These are phyloP conservation scores for Citrus maxima DNA, from an alignment of 345 rosid genomes.

Conservation along the genomic window DNA sequence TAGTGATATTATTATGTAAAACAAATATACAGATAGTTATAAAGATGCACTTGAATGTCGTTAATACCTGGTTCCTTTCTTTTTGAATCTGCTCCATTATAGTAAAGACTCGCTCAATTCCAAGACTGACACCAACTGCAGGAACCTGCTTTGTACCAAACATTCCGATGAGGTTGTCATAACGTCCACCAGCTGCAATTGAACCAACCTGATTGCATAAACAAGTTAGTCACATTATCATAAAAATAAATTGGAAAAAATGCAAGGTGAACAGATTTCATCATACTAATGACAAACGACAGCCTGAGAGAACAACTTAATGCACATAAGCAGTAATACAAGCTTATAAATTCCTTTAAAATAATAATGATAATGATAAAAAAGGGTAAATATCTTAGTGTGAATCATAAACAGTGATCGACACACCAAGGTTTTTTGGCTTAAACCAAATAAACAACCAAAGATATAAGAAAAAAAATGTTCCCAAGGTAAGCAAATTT, in stretches of 20 bases:
- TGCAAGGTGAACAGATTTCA: background rate
- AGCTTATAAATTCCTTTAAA: background rate
- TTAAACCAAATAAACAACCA: background rate
- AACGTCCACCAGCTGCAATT: slow-evolving; percentile 93
- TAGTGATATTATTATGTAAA: background rate
- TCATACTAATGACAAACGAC: background rate
- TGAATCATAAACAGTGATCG: background rate
- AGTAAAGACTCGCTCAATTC: slow-evolving; percentile 82
- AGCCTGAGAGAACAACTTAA: background rate
- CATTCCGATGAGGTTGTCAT: slow-evolving; percentile 89
- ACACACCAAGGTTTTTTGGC: no score
- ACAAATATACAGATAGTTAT: background rate
- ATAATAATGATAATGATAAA: background rate
- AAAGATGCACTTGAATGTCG: background rate
- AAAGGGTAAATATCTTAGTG: background rate
- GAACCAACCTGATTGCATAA: slow-evolving; percentile 72
- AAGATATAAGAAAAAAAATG: background rate
- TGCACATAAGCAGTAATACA: background rate
- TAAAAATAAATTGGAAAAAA: background rate
- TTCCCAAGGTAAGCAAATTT: no score
- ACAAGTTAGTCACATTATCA: background rate
- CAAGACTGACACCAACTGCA: slow-evolving; percentile 91
- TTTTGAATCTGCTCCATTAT: slow-evolving; percentile 77
- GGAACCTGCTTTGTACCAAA: slow-evolving; percentile 89
- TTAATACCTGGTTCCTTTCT: slow-evolving; percentile 59